Conservation (phyloP, 768 basidiomycete genomes). For the Mycena epipterygia region DNA sequence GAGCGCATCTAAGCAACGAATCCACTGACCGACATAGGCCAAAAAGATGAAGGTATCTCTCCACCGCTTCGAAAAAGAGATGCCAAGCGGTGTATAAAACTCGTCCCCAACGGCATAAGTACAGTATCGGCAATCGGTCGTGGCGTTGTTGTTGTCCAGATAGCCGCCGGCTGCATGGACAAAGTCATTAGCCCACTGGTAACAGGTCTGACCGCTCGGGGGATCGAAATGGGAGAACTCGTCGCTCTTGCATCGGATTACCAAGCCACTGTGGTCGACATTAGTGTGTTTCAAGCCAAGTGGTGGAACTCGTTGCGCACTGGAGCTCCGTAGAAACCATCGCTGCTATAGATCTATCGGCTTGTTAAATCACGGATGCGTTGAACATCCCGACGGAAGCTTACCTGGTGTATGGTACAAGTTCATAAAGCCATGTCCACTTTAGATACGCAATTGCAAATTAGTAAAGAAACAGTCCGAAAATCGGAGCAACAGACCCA, state of each 20-base stretch:
- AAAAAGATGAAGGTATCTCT: conserved; percentile 78
- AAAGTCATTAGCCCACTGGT: conserved; percentile 78
- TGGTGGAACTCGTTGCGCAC: conserved; percentile 49
- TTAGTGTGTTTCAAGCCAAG: conserved; percentile 25
- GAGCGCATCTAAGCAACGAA: not conserved
- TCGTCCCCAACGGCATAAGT: conserved; percentile 76
- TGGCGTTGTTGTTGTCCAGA: conserved; percentile 75
- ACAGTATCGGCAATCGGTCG: conserved; percentile 78
- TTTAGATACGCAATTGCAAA: conserved; percentile 49
- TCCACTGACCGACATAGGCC: conserved; percentile 66
- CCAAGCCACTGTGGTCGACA: conserved; percentile 62
- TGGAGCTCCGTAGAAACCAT: conserved; percentile 86
- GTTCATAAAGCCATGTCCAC: conserved; percentile 83
- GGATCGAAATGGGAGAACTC: conserved; percentile 84
- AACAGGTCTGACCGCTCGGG: conserved; percentile 81
- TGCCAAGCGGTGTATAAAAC: conserved; percentile 78
- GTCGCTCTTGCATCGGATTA: conserved; percentile 71
- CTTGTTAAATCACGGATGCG: too few relatives aligned
- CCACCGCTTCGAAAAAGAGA: conserved; percentile 73
- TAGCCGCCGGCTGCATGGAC: conserved; percentile 77
- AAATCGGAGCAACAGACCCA: conserved; percentile 10
- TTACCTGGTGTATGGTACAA: conserved; percentile 80
- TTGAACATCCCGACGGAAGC: too few relatives aligned
- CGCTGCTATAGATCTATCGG: conserved; percentile 74
- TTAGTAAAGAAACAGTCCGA: conserved; percentile 51